Evolutionary conservation across 2,329 filamentous ascomycete genomes (phyloP), one percentile per base, ranked within the genome.

Genomic region (Basipetospora chlamydospora): DNA sequence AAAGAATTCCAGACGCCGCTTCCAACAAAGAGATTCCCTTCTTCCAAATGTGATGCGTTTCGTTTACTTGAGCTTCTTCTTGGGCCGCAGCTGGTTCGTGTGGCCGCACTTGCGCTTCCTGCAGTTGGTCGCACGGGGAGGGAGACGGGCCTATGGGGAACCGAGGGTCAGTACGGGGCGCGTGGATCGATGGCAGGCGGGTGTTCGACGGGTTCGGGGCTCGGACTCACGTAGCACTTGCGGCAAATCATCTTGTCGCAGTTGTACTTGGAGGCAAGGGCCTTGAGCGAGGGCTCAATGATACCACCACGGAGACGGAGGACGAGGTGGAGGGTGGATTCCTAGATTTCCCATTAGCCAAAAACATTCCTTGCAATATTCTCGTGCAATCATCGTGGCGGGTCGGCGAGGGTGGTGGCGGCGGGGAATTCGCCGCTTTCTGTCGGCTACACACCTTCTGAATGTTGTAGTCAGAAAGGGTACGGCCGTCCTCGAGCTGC

Each of bases 191-290:
- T n/a, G n/a, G n/a, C n/a, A n/a, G n/a, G n/a, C n/a, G n/a, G n/a
- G n/a, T n/a, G n/a, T n/a, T n/a, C n/a, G n/a, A n/a, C n/a, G n/a
- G 4, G 13, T 11, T 13, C 10, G 21, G 18, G 6, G 17, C 11
- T 23, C 15, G 4, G 40, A 78, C 81, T 55, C 79, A 90, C 85
- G 70, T 96, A 96, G 82, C 90, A 98, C 83, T 98, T 96, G 76
- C 90, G 88, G 85, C 90, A 96, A 70, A 96, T 94, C 81, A 88
- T 88, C 81, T 95, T 95, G 53, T 96, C 90, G 82, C 88, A 96
- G 81, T 98, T 96, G 79, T 92, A 96, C 77, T 95, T 95, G 73
- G 80, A 87, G 60, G 88, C 88, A 48, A 96, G 80, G 52, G 85
- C 88, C 80, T 96, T 96, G 57, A 96, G 80, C 57, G 87, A 95